Evolutionary conservation across 2,329 filamentous ascomycete genomes (phyloP).

Genomic region (Curvularia verruculosa): DNA sequence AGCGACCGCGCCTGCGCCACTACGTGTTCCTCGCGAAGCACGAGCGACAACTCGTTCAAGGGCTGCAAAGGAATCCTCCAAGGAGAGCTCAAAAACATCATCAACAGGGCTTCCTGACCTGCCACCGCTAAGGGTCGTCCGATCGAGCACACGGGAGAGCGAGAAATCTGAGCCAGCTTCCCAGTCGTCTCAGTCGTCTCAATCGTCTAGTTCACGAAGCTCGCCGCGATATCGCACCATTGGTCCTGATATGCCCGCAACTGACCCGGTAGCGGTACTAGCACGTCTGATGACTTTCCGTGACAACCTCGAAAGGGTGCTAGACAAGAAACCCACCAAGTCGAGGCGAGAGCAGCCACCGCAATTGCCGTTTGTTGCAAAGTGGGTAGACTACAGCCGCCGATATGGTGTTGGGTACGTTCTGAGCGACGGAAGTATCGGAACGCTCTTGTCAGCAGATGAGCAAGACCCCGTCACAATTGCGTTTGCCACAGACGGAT

Average conservation of each 20-base stretch:
- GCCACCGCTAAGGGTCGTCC: conserved; percentile 32
- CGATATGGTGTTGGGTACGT: conserved; percentile 87
- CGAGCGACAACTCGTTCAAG: conserved; percentile 36
- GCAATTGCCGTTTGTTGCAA: conserved; percentile 65
- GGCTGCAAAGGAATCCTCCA: conserved; percentile 31
- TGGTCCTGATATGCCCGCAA: conserved; percentile 43
- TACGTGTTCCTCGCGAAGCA: conserved; percentile 38
- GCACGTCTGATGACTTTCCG: conserved; percentile 53
- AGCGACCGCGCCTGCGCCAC: conserved; percentile 35
- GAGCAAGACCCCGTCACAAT: conserved; percentile 67
- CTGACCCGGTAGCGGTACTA: conserved; percentile 55
- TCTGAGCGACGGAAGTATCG: conserved; percentile 79
- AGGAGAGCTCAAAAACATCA: conserved; percentile 28
- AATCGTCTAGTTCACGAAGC: conserved; percentile 19
- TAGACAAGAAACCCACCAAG: conserved; percentile 47
- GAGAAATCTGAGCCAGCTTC: conserved; percentile 28
- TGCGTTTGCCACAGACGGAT: conserved; percentile 73
- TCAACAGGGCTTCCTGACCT: conserved; percentile 34
- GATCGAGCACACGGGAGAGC: conserved; percentile 24
- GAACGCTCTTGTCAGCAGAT: conserved; percentile 64
- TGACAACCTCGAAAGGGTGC: conserved; percentile 54
- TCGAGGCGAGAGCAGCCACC: conserved; percentile 57
- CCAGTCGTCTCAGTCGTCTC: conserved; percentile 13
- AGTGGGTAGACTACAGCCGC: conserved; percentile 90
- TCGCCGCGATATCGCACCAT: conserved; percentile 32